Percentiles rank a stretch among this genome's conserved stretches.
phyloP scores from a whole-genome alignment of 2,329 filamentous ascomycete genomes.

The Colletotrichum nymphaeae region DNA sequence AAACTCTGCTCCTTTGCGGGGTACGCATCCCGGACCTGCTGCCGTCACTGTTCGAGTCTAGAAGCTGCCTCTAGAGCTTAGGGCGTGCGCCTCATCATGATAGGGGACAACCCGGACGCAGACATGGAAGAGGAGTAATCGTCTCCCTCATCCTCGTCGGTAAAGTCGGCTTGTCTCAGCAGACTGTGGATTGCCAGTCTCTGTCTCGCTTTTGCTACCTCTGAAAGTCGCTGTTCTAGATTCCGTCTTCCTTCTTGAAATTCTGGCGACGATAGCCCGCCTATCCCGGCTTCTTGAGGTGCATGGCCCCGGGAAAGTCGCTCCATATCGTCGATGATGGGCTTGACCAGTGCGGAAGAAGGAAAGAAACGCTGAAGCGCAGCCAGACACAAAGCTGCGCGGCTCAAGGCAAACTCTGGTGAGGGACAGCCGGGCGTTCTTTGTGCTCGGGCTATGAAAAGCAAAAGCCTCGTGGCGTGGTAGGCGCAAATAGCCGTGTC shows the following conservation, averaged over 20 bases:
- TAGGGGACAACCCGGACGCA: neutral
- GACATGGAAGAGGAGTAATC: constrained; percentile 17
- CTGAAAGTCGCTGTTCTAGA: constrained; percentile 34
- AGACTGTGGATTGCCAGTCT: constrained; percentile 45
- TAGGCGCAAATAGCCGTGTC: constrained; percentile 57
- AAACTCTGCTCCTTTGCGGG: neutral
- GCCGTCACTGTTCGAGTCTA: neutral
- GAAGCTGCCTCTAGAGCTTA: neutral
- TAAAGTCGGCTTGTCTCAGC: constrained; percentile 41
- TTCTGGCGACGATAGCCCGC: constrained; percentile 33
- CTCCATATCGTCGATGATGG: constrained; percentile 43
- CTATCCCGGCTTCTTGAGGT: constrained; percentile 29
- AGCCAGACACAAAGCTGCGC: constrained; percentile 42
- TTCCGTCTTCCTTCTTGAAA: constrained; percentile 11
- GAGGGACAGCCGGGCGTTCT: constrained; percentile 26
- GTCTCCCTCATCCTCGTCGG: constrained; percentile 40
- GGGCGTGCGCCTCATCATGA: constrained; percentile 7
- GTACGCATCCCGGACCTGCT: neutral
- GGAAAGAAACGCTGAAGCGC: constrained; percentile 42
- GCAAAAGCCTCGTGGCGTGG: constrained; percentile 51
- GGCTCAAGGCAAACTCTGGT: constrained; percentile 41
- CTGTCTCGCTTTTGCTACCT: constrained; percentile 38
- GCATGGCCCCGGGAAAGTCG: constrained; percentile 13
- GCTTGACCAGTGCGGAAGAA: constrained; percentile 38
- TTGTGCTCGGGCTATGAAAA: constrained; percentile 41